Evolutionary conservation across 2,329 filamentous ascomycete species (phyloP).

Genomic region (Xylaria sp.): DNA sequence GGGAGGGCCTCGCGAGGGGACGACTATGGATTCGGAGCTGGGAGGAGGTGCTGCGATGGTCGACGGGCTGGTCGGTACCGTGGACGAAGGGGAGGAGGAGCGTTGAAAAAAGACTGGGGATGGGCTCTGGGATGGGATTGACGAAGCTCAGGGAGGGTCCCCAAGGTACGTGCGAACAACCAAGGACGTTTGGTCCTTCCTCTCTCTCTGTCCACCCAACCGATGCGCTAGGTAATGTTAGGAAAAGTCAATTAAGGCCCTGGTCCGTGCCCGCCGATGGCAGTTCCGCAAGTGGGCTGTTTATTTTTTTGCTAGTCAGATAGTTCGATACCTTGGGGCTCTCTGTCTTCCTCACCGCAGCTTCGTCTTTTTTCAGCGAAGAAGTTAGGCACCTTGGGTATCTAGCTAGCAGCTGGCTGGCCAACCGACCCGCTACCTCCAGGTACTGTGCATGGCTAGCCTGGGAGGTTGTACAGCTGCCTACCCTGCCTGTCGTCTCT

Average conservation of each 20-base stretch:
- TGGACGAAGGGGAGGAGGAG: constrained; percentile 20
- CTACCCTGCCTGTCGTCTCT: too few relatives aligned
- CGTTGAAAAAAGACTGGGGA: constrained; percentile 39
- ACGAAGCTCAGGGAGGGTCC: constrained; percentile 37
- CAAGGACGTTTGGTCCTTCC: constrained; percentile 14
- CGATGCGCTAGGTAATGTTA: constrained; percentile 13
- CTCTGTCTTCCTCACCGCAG: not conserved
- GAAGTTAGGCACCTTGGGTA: not conserved
- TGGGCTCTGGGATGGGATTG: constrained; percentile 33
- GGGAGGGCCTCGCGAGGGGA: constrained; percentile 28
- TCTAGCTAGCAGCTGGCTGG: not conserved
- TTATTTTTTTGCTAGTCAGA: not conserved
- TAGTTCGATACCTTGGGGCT: not conserved
- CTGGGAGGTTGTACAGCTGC: too few relatives aligned
- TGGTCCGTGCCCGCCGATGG: constrained; percentile 31
- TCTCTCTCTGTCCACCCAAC: constrained; percentile 15
- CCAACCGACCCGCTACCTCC: not conserved
- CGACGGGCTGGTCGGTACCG: constrained; percentile 14
- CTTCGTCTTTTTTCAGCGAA: not conserved
- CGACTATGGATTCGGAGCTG: constrained; percentile 15
- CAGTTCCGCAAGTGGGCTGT: constrained; percentile 16
- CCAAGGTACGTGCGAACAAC: constrained; percentile 21
- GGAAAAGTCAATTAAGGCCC: constrained; percentile 5
- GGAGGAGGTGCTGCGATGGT: constrained; percentile 28
- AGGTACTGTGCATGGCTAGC: too few relatives aligned